phyloP scores from a whole-genome alignment of 208 protist genomes.

The Entamoeba moshkovskii region DNA sequence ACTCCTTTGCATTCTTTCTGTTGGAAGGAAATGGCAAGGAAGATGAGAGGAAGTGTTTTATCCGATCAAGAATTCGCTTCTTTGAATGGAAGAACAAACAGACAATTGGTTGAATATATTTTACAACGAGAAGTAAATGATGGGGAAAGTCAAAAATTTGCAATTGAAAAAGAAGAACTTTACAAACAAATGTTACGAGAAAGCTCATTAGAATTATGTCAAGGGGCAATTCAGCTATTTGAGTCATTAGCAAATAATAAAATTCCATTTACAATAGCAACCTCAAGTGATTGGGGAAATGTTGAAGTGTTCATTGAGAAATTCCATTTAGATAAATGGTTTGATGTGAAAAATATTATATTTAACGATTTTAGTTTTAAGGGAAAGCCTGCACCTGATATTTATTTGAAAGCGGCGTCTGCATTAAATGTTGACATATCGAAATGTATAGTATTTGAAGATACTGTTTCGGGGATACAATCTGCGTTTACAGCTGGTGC shows the following conservation, averaged over 20 bases:
- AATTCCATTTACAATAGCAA: neutral
- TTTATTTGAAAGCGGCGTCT: neutral
- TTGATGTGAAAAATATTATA: neutral
- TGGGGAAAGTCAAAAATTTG: neutral
- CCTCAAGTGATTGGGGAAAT: neutral
- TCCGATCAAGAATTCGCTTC: neutral
- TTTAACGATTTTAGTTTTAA: neutral
- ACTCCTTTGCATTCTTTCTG: neutral
- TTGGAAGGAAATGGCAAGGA: neutral
- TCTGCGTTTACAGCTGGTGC: neutral
- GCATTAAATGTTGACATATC: neutral
- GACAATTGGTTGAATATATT: neutral
- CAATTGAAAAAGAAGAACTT: neutral
- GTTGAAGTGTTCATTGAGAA: neutral
- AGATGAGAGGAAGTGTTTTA: neutral
- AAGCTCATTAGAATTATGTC: neutral
- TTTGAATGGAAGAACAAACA: neutral
- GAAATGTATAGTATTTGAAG: conserved; percentile 3
- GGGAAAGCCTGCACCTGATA: conserved; percentile 8
- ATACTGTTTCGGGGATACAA: neutral
- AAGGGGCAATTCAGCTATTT: neutral
- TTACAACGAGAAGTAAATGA: neutral
- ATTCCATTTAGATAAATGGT: neutral
- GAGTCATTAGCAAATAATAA: neutral
- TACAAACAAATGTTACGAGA: neutral